These are phyloP conservation scores for Neurospora sp. DNA, from an alignment of 495 filamentous ascomycete species.

Conservation along the genomic window DNA sequence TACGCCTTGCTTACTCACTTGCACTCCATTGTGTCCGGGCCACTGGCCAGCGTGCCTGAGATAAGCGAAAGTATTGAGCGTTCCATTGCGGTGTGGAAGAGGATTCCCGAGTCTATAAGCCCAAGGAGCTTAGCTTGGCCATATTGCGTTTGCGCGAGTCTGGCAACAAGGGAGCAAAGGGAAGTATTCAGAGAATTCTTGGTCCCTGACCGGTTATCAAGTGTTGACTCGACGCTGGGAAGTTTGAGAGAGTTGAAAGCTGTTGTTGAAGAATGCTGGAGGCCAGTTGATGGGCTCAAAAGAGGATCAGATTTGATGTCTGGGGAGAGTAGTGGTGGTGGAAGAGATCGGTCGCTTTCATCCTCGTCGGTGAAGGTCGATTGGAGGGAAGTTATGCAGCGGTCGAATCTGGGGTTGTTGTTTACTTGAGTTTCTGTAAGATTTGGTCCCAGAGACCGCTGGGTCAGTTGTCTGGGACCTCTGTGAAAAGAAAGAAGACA, in stretches of 20 bases:
- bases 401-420: neutral
- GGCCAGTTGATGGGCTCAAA: neutral
- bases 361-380: neutral
- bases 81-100: neutral
- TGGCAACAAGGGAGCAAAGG: neutral
- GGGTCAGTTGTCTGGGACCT: too few relatives aligned
- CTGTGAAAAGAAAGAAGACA: neutral
- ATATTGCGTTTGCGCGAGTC: conserved; percentile 1
- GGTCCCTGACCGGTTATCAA: neutral
- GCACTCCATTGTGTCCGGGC: neutral
- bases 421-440: neutral
- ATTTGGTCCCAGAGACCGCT: neutral
- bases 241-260: neutral
- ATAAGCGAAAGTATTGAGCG: neutral
- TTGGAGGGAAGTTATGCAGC: conserved; percentile 1
- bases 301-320: neutral
- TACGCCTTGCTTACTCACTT: conserved; percentile 1
- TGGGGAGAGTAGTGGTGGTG: neutral
- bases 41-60: neutral
- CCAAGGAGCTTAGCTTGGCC: neutral
- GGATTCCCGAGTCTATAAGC: neutral
- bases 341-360: neutral
- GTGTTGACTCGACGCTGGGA: neutral
- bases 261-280: conserved; percentile 3
- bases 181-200: neutral